Conservation (phyloP, 2,329 filamentous ascomycete species). For the Penicillium sp. region DNA sequence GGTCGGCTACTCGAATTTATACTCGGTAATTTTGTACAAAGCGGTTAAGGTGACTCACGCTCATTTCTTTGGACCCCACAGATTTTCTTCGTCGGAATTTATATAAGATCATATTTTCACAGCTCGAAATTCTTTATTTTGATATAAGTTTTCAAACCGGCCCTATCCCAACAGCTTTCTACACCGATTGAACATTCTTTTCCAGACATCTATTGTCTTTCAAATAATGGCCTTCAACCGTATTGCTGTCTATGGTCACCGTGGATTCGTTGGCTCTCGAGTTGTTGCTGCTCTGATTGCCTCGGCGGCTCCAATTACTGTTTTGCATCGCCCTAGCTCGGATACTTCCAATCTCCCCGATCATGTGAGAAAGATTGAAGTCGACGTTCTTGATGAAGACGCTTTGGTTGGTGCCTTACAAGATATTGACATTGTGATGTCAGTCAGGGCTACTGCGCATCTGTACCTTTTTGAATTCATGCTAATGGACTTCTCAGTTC, state of each 20-base stretch:
- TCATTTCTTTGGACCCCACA: too few relatives aligned
- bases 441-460: background rate
- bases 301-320: constrained; percentile 18
- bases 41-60: too few relatives aligned
- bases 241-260: background rate
- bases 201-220: too few relatives aligned
- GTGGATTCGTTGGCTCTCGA: background rate
- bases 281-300: background rate
- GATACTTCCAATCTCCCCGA: constrained; percentile 12
- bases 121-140: too few relatives aligned
- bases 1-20: too few relatives aligned
- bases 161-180: too few relatives aligned
- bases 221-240: background rate
- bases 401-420: constrained; percentile 10
- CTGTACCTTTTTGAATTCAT: background rate
- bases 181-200: too few relatives aligned
- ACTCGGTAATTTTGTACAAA: too few relatives aligned
- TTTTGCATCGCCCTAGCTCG: constrained; percentile 22
- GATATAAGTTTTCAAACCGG: too few relatives aligned
- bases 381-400: constrained; percentile 19
- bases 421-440: constrained; percentile 27
- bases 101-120: too few relatives aligned
- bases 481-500: constrained; percentile 14
- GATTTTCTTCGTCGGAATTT: too few relatives aligned
- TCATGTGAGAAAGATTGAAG: constrained; percentile 9